These are phyloP conservation scores for Pelargonium cotyledonis DNA, from an alignment of 441 rosid species.

Conservation along the genomic window DNA sequence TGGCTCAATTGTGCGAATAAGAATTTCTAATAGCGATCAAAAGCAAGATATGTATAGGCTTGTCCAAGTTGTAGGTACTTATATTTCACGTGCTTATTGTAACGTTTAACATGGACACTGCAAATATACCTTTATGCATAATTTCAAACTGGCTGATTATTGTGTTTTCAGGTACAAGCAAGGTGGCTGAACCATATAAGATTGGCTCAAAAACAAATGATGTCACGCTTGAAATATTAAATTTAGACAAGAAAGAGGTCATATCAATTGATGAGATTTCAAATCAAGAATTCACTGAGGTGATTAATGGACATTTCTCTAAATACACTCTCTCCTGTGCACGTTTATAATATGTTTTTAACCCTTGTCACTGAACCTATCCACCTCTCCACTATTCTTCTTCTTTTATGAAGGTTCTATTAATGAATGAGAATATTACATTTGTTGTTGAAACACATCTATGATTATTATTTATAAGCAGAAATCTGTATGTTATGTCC, in stretches of 20 bases:
- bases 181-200: constrained; percentile 54
- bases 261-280: constrained; percentile 70
- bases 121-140: background rate
- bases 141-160: constrained; percentile 6
- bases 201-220: constrained; percentile 54
- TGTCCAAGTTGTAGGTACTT: constrained; percentile 85
- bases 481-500: background rate
- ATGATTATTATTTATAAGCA: background rate
- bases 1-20: constrained; percentile 85
- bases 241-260: constrained; percentile 72
- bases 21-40: constrained; percentile 57
- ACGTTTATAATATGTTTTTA: background rate
- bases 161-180: constrained; percentile 57
- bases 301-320: constrained; percentile 26
- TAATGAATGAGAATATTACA: too few species aligned
- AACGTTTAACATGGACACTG: background rate
- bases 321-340: background rate
- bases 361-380: background rate
- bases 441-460: too few species aligned
- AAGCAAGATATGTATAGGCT: constrained; percentile 79
- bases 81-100: constrained; percentile 18
- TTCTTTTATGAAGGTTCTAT: too few species aligned
- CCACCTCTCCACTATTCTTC: too few species aligned
- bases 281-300: constrained; percentile 90
- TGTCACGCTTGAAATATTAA: constrained; percentile 64